These are phyloP conservation scores for Halenospora varia DNA, from an alignment of 495 filamentous ascomycete species.

Conservation along the genomic window DNA sequence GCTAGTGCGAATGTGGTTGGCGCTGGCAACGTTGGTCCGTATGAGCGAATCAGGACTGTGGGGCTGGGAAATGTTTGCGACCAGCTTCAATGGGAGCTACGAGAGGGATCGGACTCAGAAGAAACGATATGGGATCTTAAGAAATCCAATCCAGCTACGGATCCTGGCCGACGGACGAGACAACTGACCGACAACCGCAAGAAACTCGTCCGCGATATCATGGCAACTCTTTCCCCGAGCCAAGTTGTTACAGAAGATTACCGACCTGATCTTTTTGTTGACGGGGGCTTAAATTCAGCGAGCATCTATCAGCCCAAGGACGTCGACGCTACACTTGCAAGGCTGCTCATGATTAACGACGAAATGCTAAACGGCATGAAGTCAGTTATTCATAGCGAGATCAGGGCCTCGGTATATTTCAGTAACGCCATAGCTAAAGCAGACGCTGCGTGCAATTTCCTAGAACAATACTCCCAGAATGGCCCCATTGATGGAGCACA, in stretches of 20 bases:
- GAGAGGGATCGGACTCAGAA: conserved; percentile 17
- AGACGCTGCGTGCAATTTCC: background rate
- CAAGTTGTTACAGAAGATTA: conserved; percentile 13
- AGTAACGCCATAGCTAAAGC: conserved; percentile 19
- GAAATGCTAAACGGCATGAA: conserved; percentile 17
- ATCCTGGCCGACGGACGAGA: conserved; percentile 7
- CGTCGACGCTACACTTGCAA: conserved; percentile 17
- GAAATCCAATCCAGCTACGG: conserved; percentile 11
- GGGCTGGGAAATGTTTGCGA: conserved; percentile 20
- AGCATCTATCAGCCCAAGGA: conserved; percentile 8
- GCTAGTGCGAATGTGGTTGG: background rate
- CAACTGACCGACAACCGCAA: conserved; percentile 7
- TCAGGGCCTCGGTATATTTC: conserved; percentile 21
- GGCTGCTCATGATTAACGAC: conserved; percentile 19
- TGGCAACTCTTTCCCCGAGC: conserved; percentile 24
- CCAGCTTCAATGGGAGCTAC: conserved; percentile 23
- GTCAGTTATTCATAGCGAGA: conserved; percentile 11
- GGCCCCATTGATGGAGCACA: conserved; percentile 9
- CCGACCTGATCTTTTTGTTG: conserved; percentile 20
- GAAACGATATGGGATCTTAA: conserved; percentile 19
- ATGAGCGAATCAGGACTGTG: conserved; percentile 14
- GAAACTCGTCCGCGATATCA: conserved; percentile 21
- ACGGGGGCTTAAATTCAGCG: too few species aligned
- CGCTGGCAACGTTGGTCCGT: conserved; percentile 2
- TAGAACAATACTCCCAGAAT: conserved; percentile 16